Base-by-base conservation (phyloP, 139 green algal genomes). In the Tetraselmis chui region DNA sequence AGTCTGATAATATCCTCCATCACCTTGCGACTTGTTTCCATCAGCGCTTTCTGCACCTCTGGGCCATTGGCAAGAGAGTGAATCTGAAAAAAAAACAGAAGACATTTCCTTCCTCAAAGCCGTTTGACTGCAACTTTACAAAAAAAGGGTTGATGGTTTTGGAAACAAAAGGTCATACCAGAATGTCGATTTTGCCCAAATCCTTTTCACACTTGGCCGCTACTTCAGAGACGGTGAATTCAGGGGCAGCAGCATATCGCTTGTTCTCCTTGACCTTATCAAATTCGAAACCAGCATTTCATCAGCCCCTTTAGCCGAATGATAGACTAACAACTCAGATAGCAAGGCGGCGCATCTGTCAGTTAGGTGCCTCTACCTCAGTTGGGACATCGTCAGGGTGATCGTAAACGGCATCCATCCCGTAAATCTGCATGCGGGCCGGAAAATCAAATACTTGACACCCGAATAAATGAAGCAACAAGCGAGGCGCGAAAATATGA, bases 341-440 rank as follows among this genome's bases (percentile, higher is more conserved):
- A n/a, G n/a, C n/a, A n/a, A n/a, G n/a, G n/a, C n/a, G n/a, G n/a
- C n/a, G n/a, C n/a, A n/a, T n/a, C n/a, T n/a, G n/a, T n/a, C n/a
- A n/a, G n/a, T n/a, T n/a, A n/a, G n/a, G n/a, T n/a, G n/a, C n/a
- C n/a, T n/a, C 84, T 76, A 99, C 92, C 32, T 99, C 96, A 82
- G 98, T 92, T 45, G 97, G 97, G 29, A 99, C 97, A 83, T 99
- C 97, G 28, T 95, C 93, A 1, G 85, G 90, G 23, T 89, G 97
- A 89, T 99, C 97, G 77, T 95, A 99, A 5, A 98, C 95, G n/a
- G 97, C 97, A 82, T 99, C 97, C 95, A 99, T 97, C 32, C 95
- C 92, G 89, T 98, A 99, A 79, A 98, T 92, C 80, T 67, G 18
- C 45, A 27, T 67, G 18, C 45, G 18, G n/a, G n/a, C n/a, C n/a